These are phyloP conservation scores for Pseudogymnoascus sp. DNA, from an alignment of 2,329 filamentous ascomycete species.

Conservation along the genomic window DNA sequence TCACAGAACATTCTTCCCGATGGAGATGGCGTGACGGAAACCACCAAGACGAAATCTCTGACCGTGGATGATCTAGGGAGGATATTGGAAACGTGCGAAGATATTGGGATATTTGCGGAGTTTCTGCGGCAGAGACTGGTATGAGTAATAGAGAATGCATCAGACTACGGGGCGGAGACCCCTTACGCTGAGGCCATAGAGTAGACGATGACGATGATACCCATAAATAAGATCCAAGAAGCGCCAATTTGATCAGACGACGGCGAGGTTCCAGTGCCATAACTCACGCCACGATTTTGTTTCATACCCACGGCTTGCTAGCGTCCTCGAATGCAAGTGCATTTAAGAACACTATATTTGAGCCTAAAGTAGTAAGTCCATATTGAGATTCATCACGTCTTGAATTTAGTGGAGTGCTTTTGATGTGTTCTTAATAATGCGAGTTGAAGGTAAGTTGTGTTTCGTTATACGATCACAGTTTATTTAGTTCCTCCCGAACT, in stretches of 20 bases:
- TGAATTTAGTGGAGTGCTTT: neutral
- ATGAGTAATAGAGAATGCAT: slow-evolving; percentile 8
- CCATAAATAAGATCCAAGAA: neutral
- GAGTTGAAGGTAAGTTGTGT: neutral
- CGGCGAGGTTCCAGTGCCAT: neutral
- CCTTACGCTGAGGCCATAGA: neutral
- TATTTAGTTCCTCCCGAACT: neutral
- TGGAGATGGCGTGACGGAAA: slow-evolving; percentile 12
- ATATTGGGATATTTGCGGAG: slow-evolving; percentile 44
- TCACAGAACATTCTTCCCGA: slow-evolving; percentile 24
- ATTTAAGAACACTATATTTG: neutral
- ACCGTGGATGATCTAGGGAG: slow-evolving; percentile 31
- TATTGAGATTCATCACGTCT: neutral
- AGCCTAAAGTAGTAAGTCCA: neutral
- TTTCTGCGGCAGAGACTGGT: slow-evolving; percentile 33
- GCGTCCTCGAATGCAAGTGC: neutral
- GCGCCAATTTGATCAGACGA: neutral
- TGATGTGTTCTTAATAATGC: neutral
- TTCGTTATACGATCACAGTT: neutral
- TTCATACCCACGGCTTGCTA: neutral
- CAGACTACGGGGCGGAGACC: neutral
- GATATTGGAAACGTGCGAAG: slow-evolving; percentile 39
- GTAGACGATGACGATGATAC: slow-evolving; percentile 3
- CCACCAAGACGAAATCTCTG: slow-evolving; percentile 14
- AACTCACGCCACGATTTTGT: neutral